Evolutionary conservation across 1,139 yeast species (phyloP).

Genomic region (Nakaseomyces sp.): DNA sequence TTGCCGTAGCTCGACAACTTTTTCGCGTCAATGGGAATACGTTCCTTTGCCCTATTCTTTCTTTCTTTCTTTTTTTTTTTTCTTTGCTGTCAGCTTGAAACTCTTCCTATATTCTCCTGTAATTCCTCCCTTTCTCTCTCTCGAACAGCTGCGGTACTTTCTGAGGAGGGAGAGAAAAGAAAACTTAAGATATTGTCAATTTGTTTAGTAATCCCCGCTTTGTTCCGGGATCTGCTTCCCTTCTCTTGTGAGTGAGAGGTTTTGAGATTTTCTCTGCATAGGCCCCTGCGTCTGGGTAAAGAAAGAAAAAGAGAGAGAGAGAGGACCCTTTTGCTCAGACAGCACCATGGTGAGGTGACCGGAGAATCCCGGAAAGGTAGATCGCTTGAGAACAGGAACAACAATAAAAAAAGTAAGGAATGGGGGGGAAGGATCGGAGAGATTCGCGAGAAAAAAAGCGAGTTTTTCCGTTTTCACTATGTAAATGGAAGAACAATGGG

Average conservation of each 20-base stretch:
- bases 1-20: not conserved
- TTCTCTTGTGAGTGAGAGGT: not conserved
- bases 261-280: not conserved
- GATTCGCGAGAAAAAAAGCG: not conserved
- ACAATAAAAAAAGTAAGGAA: no score
- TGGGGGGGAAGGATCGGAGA: not conserved
- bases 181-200: no score
- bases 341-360: no score
- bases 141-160: no score
- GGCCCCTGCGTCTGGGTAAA: no score
- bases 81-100: not conserved
- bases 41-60: no score
- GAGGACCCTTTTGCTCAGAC: no score
- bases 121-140: not conserved
- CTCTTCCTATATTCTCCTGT: no score
- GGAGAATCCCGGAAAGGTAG: slow-evolving; percentile 1
- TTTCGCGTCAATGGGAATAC: not conserved
- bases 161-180: no score
- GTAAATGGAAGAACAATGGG: not conserved
- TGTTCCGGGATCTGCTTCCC: slow-evolving; percentile 3
- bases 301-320: no score
- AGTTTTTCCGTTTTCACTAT: not conserved
- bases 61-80: not conserved
- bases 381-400: not conserved
- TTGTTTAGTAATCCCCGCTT: not conserved